These are phyloP conservation scores for Blastomyces parvus DNA, from an alignment of 2,329 filamentous ascomycete species.

Conservation along the genomic window DNA sequence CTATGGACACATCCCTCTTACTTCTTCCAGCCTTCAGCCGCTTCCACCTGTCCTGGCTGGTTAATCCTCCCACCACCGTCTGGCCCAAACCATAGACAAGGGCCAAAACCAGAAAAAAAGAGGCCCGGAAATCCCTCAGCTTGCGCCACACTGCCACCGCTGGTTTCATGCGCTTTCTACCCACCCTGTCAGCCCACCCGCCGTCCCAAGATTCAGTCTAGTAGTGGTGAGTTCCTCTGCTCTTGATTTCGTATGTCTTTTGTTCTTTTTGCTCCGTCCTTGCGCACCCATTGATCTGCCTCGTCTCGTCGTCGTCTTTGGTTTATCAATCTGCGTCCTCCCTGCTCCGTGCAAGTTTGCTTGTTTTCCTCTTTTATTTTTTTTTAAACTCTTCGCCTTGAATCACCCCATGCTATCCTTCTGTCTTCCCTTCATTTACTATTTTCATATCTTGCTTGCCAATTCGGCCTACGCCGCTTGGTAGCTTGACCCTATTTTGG, in stretches of 20 bases:
- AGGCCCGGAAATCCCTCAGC: slow-evolving; percentile 28
- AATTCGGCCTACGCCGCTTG: neutral
- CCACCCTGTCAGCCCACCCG: slow-evolving; percentile 12
- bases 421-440: neutral
- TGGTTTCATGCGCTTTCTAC: slow-evolving; percentile 27
- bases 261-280: slow-evolving; percentile 17
- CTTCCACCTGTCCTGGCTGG: neutral
- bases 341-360: neutral
- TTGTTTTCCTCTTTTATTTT: neutral
- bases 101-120: neutral
- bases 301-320: neutral
- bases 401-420: neutral
- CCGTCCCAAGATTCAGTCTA: slow-evolving; percentile 21
- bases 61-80: neutral
- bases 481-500: neutral
- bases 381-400: neutral
- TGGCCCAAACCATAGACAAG: neutral
- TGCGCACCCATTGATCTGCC: neutral
- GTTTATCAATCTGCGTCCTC: neutral
- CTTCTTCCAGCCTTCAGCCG: neutral
- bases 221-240: slow-evolving; percentile 13
- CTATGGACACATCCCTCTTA: slow-evolving; percentile 5
- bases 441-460: neutral
- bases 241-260: slow-evolving; percentile 11
- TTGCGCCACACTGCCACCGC: slow-evolving; percentile 34